Conservation (phyloP, 23 red algal species). For the Gracilaria domingensis region DNA sequence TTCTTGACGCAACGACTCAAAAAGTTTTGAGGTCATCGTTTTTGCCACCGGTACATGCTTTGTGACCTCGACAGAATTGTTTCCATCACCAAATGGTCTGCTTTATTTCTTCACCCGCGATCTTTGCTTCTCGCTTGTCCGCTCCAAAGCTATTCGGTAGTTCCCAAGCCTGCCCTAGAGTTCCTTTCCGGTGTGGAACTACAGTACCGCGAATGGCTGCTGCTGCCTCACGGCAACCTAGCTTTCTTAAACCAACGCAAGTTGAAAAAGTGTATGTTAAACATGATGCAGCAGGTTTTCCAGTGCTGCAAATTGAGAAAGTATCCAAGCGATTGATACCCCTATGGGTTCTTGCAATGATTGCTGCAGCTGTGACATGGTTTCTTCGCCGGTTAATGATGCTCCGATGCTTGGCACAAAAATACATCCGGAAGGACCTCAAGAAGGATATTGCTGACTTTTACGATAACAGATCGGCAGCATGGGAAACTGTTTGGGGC, state of each 20-base stretch:
- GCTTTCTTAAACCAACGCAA: not conserved
- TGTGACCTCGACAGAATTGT: not conserved
- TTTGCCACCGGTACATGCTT: not conserved
- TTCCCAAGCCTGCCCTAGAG: not conserved
- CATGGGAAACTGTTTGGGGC: constrained; percentile 96
- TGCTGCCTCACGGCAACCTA: not conserved
- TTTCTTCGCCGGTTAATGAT: constrained; percentile 58
- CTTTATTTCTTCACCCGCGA: not conserved
- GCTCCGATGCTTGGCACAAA: constrained; percentile 16
- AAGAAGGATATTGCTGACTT: constrained; percentile 72
- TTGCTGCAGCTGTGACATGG: constrained; percentile 33
- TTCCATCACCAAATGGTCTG: not conserved
- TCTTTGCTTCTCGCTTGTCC: not conserved
- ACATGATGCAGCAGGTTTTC: constrained; percentile 24
- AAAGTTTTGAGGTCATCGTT: not conserved
- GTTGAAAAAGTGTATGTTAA: constrained; percentile 18
- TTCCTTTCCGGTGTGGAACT: not conserved
- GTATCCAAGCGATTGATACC: constrained; percentile 28
- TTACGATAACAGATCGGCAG: constrained; percentile 72
- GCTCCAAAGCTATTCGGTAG: not conserved
- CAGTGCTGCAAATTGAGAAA: constrained; percentile 25
- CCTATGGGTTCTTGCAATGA: constrained; percentile 36
- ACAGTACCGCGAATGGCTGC: not conserved
- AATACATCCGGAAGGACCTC: constrained; percentile 48
- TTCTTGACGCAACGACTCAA: not conserved